These are phyloP conservation scores for Exophiala oligosperma DNA, from an alignment of 2,329 filamentous ascomycete species.

Conservation along the genomic window DNA sequence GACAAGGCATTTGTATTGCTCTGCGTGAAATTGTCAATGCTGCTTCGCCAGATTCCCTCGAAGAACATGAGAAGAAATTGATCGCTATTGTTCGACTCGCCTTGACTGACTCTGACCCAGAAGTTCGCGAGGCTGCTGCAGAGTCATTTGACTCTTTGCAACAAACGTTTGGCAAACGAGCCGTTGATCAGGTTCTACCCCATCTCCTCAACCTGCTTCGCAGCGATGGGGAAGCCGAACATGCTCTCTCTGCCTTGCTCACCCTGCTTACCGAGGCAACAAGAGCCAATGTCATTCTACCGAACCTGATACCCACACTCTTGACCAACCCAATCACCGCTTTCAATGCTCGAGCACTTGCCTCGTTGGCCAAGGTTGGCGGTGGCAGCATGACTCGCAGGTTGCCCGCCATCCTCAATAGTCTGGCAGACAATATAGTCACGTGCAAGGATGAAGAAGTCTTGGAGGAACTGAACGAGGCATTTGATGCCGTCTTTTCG, in stretches of 20 bases:
- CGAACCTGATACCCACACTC: slow-evolving; percentile 91
- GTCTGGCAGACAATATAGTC: slow-evolving; percentile 90
- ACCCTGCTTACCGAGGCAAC: slow-evolving; percentile 92
- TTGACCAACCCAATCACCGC: slow-evolving; percentile 85
- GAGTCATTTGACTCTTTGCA: slow-evolving; percentile 97
- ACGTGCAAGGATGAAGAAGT: slow-evolving; percentile 71
- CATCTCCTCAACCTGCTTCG: slow-evolving; percentile 87
- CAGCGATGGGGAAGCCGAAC: slow-evolving; percentile 81
- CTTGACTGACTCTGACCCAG: slow-evolving; percentile 82
- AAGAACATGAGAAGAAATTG: slow-evolving; percentile 92
- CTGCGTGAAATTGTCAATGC: slow-evolving; percentile 90
- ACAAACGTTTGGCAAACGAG: slow-evolving; percentile 88
- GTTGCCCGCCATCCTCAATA: slow-evolving; percentile 85
- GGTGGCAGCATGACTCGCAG: slow-evolving; percentile 87
- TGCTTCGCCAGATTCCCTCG: slow-evolving; percentile 81
- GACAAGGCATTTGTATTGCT: slow-evolving; percentile 96
- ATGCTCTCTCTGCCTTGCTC: slow-evolving; percentile 86
- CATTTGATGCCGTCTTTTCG: slow-evolving; percentile 85
- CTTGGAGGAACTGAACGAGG: slow-evolving; percentile 68
- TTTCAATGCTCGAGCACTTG: slow-evolving; percentile 93
- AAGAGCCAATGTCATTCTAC: slow-evolving; percentile 92
- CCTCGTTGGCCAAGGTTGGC: slow-evolving; percentile 89
- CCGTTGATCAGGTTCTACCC: slow-evolving; percentile 92
- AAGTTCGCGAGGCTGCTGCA: slow-evolving; percentile 91
- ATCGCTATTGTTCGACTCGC: slow-evolving; percentile 93